Conservation (phyloP, 2,329 filamentous ascomycete species). For the Trichoderma harzianum region DNA sequence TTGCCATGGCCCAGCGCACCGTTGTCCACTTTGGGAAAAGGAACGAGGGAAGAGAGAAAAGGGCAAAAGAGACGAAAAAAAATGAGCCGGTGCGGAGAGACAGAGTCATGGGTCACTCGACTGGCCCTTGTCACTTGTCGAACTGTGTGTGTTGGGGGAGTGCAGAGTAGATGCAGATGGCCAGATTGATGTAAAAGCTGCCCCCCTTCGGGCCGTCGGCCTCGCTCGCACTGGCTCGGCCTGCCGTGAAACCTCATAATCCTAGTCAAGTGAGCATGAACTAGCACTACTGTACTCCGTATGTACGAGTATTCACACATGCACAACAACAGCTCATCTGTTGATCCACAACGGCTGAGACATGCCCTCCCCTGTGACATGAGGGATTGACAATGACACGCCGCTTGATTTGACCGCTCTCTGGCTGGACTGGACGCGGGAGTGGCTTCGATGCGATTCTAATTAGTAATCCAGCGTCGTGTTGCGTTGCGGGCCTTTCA, state of each 20-base stretch:
- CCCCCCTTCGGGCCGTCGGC: slow-evolving; percentile 2
- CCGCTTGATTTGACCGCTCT: neutral
- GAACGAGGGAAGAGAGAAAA: neutral
- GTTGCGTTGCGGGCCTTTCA: neutral
- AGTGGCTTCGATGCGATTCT: slow-evolving; percentile 10
- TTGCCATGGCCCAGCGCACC: neutral
- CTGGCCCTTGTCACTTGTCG: neutral
- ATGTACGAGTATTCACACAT: neutral
- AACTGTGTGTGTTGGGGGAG: too few species aligned
- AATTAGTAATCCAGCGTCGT: slow-evolving; percentile 13
- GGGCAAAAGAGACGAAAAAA: neutral
- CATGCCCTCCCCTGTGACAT: neutral
- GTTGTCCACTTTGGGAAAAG: neutral
- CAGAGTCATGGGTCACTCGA: neutral
- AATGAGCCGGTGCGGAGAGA: neutral
- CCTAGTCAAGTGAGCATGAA: neutral
- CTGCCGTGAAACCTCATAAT: neutral
- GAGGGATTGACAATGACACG: too few species aligned
- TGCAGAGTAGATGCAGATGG: neutral
- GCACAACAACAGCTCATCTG: neutral
- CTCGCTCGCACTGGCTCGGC: neutral
- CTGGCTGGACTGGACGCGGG: neutral
- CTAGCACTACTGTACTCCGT: neutral
- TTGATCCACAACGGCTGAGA: neutral
- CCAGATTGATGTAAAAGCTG: neutral